Percentiles rank a stretch among this genome's conserved stretches.
Conservation (phyloP, 345 rosid genomes). For the Eucalyptus erythrocorys region DNA sequence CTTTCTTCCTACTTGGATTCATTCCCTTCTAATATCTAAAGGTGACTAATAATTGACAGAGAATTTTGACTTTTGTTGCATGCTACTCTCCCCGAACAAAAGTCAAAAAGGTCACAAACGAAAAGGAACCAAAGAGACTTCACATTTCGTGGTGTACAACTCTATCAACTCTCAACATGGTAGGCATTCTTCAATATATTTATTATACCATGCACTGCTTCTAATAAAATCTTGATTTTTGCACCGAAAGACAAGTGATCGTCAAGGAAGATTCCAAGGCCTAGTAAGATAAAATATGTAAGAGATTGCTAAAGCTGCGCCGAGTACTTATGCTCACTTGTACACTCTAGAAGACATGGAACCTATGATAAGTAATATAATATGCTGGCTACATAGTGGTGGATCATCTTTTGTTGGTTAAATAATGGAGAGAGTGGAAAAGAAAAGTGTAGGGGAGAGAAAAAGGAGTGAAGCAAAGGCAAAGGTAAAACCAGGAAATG, state of each 20-base stretch:
- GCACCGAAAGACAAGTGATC: neutral
- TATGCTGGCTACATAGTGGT: neutral
- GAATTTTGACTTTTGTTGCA: neutral
- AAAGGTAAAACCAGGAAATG: conserved; percentile 16
- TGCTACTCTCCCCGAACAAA: neutral
- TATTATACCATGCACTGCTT: neutral
- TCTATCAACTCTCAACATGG: neutral
- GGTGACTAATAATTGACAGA: neutral
- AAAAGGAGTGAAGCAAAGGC: neutral
- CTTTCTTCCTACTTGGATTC: neutral
- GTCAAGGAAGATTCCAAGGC: neutral
- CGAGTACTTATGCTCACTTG: neutral
- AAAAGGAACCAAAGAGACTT: neutral
- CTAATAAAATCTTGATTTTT: neutral
- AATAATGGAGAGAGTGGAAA: neutral
- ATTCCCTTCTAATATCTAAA: neutral
- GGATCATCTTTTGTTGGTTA: neutral
- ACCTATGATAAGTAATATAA: neutral
- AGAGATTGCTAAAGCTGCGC: neutral
- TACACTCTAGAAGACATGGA: neutral
- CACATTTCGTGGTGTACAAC: neutral
- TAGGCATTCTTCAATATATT: neutral
- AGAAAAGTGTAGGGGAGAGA: neutral
- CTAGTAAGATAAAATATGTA: neutral
- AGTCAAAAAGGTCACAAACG: neutral